Base-by-base conservation (phyloP, 495 filamentous ascomycete species). In the Aspergillus bertholletiae region DNA sequence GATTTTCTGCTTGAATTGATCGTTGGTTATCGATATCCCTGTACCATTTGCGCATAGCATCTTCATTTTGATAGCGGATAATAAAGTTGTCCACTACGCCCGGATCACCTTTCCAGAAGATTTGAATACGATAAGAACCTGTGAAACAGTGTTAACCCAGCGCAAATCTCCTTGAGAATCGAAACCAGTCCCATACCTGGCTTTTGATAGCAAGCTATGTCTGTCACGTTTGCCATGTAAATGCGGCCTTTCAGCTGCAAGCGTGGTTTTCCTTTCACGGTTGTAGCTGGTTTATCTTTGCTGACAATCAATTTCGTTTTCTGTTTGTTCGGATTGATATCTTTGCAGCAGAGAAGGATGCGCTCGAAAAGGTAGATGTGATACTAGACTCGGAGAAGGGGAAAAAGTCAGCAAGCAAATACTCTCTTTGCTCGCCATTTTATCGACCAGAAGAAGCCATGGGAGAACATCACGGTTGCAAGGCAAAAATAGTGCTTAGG, bases 161-260 rank as follows among this genome's bases (percentile, higher is more conserved):
- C 43, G 15, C 23, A 15, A 34, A 13, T 30, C 11, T 12, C 27
- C 5, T 26, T 18, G 13, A 9, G 7, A 22, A 0, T 3, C 24
- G 34, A 27, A 13, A 37, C n/a, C 13, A 26, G n/a, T 21, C 41
- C 57, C 72, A 62, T 85, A 96, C 92, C 92, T 64, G 88, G 86
- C 68, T 90, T 96, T 50, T 84, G 80, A 28, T 92, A 74, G 17
- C 88, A 89, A 5, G 96, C 75, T 22, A 96, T 88, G 63, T 97
- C 92, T 7, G 94, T 98, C 41, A 98, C 93, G 65, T 98, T 98
- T 51, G 93, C 92, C 93, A 98, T 97, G 72, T 97, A 97, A 62
- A 98, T 98, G 20, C 94, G 84, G 22, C 94, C 94, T 73, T 97
- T 98, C 28, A 98, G 80, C 66, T 96, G 92, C 46, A 98, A 76